Percentiles rank a stretch among this genome's conserved stretches.
phyloP scores from a whole-genome alignment of 2,329 filamentous ascomycete genomes.

The Penicillium griseofulvum region DNA sequence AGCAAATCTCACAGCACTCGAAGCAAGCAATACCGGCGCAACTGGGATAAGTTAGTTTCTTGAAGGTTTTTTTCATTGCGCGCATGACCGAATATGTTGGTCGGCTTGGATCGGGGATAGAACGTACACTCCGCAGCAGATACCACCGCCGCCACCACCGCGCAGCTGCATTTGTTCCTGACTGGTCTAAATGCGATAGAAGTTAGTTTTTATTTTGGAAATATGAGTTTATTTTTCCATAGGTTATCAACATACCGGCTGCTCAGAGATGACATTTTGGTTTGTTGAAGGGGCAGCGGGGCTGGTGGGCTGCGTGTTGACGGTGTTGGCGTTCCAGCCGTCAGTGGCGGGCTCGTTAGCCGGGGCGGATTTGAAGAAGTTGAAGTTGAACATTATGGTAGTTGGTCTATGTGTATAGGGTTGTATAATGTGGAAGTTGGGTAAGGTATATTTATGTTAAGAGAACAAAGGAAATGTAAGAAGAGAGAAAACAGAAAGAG shows the following conservation, averaged over 20 bases:
- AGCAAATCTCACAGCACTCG: conserved; percentile 37
- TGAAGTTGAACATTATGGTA: conserved; percentile 29
- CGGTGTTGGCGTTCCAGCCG: conserved; percentile 32
- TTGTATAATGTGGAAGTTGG: background rate
- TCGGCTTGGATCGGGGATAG: no score
- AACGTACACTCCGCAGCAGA: conserved; percentile 38
- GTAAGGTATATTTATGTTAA: background rate
- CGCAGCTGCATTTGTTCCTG: conserved; percentile 35
- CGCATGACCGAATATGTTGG: background rate
- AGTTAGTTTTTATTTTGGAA: conserved; percentile 7
- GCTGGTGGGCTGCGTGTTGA: conserved; percentile 34
- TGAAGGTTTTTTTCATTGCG: background rate
- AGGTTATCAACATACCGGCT: conserved; percentile 25
- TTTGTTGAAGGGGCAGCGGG: conserved; percentile 28
- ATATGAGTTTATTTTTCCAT: background rate
- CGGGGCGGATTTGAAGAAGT: conserved; percentile 33
- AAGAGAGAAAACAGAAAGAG: background rate
- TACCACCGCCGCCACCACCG: conserved; percentile 30
- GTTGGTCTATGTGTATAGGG: background rate
- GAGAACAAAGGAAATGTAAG: background rate
- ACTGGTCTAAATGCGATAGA: conserved; percentile 8
- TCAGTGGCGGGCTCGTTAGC: conserved; percentile 23
- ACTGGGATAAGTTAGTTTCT: conserved; percentile 15
- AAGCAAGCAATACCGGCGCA: conserved; percentile 36
- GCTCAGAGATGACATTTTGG: conserved; percentile 28